Base-by-base conservation (phyloP, 768 basidiomycete species). In the Lactifluus echinatus region DNA sequence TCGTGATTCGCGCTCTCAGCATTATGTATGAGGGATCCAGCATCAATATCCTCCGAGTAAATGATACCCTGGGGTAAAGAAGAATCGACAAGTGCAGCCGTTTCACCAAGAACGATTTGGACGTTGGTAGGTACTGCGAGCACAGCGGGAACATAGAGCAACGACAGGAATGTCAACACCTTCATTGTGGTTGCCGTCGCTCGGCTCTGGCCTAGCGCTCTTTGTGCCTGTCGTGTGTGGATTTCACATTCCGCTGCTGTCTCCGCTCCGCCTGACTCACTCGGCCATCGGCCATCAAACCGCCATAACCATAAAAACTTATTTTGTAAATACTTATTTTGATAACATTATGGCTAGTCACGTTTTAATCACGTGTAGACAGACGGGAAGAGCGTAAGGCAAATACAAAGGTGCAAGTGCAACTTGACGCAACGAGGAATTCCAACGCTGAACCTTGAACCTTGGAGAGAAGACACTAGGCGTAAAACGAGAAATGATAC, bases 71-170 rank as follows among this genome's bases (percentile, higher is more conserved):
- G 56, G 26, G 44, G 51, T 47, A 37, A 53, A 34, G 66, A 47
- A 31, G 66, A 47, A 31, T 67, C 58, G 12, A 60, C 61, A 14
- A 55, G 39, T n/a, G 56, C 50, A 40, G 44, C 55, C 34, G 65
- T 52, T 49, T 70, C 71, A 21, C 69, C 69, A 1, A 82, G 66
- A 36, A 80, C 69, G n/a, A 72, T 66, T 63, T 82, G 81, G 3
- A 58, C 47, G n/a, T 78, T 74, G 1, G 68, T 70, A n/a, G 72
- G 71, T 17, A 71, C 72, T 7, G 74, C 75, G 34, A 74, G 64
- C 17, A 66, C 72, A 8, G 71, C 64, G 2, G 71, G 70, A 4
- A 74, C 52, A n/a, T 62, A 67, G 21, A 76, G 64, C 21, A 76
- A 61, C 26, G 72, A 66, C 15, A 76, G 50, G 26, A 76, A 11